phyloP scores from a whole-genome alignment of 106 monocot genomes.

The Dioscorea dumetorum region DNA sequence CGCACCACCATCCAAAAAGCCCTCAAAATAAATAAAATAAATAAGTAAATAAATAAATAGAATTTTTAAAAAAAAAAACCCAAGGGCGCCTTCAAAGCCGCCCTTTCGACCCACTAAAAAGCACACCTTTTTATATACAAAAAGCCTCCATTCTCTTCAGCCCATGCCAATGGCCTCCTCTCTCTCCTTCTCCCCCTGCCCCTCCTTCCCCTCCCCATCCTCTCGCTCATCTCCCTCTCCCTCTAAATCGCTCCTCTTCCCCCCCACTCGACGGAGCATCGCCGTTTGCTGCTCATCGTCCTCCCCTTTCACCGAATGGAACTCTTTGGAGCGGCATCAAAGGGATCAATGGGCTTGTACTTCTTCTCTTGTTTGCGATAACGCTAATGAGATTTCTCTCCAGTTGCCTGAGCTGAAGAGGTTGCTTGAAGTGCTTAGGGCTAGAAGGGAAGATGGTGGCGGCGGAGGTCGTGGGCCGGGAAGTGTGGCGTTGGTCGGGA shows the following conservation, averaged over 20 bases:
- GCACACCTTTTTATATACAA: too few species aligned
- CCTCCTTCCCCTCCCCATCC: neutral
- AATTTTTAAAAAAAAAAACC: conserved; percentile 11
- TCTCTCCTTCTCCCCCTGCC: neutral
- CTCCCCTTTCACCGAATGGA: conserved; percentile 54
- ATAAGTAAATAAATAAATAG: too few species aligned
- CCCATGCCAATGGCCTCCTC: neutral
- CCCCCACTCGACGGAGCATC: neutral
- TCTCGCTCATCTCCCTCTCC: neutral
- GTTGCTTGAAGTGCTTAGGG: conserved; percentile 49
- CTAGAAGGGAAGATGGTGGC: conserved; percentile 19
- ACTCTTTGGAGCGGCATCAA: conserved; percentile 29
- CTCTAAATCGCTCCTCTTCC: neutral
- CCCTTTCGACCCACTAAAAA: neutral
- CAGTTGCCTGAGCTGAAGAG: conserved; percentile 62
- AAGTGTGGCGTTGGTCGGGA: conserved; percentile 75
- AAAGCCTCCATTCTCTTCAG: too few species aligned
- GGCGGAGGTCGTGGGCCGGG: conserved; percentile 26
- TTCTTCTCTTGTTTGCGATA: neutral
- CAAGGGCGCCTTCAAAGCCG: neutral
- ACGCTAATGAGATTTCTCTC: conserved; percentile 17
- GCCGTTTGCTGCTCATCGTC: conserved; percentile 16
- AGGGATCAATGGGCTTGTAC: conserved; percentile 35
- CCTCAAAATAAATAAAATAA: too few species aligned
- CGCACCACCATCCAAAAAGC: too few species aligned